Percentiles rank a stretch among this genome's conserved stretches.
phyloP scores from a whole-genome alignment of 257 asterid genomes.

The Plantago major region DNA sequence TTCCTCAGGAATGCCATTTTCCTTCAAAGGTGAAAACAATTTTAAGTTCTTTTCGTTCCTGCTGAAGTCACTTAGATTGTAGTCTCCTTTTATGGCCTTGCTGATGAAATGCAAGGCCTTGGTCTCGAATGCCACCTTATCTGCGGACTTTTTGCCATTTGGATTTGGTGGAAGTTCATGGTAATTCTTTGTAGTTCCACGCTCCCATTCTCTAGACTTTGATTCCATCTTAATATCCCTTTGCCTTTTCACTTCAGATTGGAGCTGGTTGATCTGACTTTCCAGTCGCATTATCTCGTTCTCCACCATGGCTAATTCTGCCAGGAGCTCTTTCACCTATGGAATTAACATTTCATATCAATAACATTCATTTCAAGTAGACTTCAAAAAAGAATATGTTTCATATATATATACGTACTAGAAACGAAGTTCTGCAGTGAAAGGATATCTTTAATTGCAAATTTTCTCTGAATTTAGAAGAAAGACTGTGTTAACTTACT shows the following conservation, averaged over 20 bases:
- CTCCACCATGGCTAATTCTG: slow-evolving; percentile 70
- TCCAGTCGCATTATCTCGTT: slow-evolving; percentile 63
- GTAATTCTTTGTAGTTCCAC: slow-evolving; percentile 10
- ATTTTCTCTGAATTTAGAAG: not conserved
- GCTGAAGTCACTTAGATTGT: slow-evolving; percentile 46
- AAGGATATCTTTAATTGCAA: not conserved
- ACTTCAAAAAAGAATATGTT: too few relatives aligned
- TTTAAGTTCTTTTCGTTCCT: slow-evolving; percentile 32
- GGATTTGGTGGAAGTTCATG: slow-evolving; percentile 38
- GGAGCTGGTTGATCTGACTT: slow-evolving; percentile 58
- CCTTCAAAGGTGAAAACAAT: slow-evolving; percentile 30
- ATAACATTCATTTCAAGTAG: not conserved
- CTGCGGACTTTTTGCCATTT: slow-evolving; percentile 17
- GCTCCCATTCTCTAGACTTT: slow-evolving; percentile 28
- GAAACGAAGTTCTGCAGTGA: too few relatives aligned
- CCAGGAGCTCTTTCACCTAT: slow-evolving; percentile 67
- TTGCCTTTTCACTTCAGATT: slow-evolving; percentile 38
- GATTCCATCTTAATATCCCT: slow-evolving; percentile 29
- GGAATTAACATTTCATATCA: not conserved
- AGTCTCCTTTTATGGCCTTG: slow-evolving; percentile 86
- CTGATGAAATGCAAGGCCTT: slow-evolving; percentile 78
- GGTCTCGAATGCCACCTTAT: slow-evolving; percentile 46
- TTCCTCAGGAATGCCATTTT: slow-evolving; percentile 29
- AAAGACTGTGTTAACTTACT: slow-evolving; percentile 25
- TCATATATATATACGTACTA: too few relatives aligned